A percentile compares a stretch with the other conserved stretches of the same genome.
phyloP scores from a whole-genome alignment of 2,329 filamentous ascomycete genomes.

The Curvularia verruculosa region DNA sequence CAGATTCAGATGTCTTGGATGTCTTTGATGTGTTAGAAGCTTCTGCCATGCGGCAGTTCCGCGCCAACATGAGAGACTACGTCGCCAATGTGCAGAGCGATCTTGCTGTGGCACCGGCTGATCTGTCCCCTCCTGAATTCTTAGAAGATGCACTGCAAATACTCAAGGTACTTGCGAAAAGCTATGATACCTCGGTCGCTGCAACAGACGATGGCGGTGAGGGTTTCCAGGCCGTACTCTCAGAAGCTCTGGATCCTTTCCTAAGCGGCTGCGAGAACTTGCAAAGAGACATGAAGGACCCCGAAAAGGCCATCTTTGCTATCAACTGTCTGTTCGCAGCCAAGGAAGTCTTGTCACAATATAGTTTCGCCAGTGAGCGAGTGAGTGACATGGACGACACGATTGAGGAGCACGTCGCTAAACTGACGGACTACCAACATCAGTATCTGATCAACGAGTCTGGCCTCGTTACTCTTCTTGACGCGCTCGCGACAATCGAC shows the following conservation, averaged over 20 bases:
- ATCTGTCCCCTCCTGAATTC: slow-evolving; percentile 80
- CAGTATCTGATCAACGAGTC: slow-evolving; percentile 76
- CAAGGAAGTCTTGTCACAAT: slow-evolving; percentile 61
- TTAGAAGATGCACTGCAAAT: slow-evolving; percentile 79
- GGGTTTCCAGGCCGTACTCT: slow-evolving; percentile 76
- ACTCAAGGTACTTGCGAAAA: slow-evolving; percentile 79
- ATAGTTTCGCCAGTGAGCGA: slow-evolving; percentile 67
- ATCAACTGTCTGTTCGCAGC: slow-evolving; percentile 73
- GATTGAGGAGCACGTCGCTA: slow-evolving; percentile 62
- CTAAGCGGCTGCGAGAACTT: slow-evolving; percentile 75
- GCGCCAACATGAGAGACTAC: slow-evolving; percentile 79
- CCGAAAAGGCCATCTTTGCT: slow-evolving; percentile 70
- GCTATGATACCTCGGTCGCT: slow-evolving; percentile 81
- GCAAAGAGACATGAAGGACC: slow-evolving; percentile 64
- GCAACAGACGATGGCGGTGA: slow-evolving; percentile 61
- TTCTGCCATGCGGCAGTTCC: slow-evolving; percentile 82
- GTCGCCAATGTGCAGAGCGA: slow-evolving; percentile 76
- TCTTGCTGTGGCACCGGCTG: slow-evolving; percentile 70
- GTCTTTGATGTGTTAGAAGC: slow-evolving; percentile 72
- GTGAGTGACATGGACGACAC: slow-evolving; percentile 62
- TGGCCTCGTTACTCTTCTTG: slow-evolving; percentile 70
- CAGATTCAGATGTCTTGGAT: slow-evolving; percentile 71
- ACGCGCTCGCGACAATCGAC: slow-evolving; percentile 57
- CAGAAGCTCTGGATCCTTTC: slow-evolving; percentile 85
- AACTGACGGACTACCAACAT: slow-evolving; percentile 71